Conservation (phyloP, 2,329 filamentous ascomycete species). For the Xylaria sp. region DNA sequence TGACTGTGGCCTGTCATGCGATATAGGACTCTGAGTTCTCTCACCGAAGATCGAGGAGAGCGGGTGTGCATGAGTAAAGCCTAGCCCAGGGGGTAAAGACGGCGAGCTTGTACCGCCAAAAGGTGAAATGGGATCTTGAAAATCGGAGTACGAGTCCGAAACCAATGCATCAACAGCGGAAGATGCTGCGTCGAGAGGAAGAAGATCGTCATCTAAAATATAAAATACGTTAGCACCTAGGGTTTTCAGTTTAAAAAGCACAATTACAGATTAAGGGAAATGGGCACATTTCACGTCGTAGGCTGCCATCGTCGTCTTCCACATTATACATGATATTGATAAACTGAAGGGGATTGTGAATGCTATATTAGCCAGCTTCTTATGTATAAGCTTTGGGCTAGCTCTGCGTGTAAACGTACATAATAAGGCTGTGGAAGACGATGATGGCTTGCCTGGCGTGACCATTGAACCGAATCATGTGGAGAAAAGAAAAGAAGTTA, state of each 20-base stretch:
- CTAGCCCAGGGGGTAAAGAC: conserved; percentile 55
- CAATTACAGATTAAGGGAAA: conserved; percentile 38
- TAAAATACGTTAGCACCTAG: conserved; percentile 49
- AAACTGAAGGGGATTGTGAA: conserved; percentile 48
- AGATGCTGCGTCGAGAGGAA: conserved; percentile 64
- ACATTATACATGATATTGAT: conserved; percentile 48
- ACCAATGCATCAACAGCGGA: conserved; percentile 73
- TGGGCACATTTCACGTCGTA: conserved; percentile 55
- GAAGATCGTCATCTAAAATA: conserved; percentile 66
- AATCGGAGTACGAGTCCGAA: conserved; percentile 55
- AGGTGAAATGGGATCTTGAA: conserved; percentile 26
- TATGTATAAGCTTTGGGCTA: conserved; percentile 44
- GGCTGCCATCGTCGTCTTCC: conserved; percentile 68
- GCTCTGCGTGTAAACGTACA: conserved; percentile 68
- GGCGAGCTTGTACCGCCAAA: conserved; percentile 42
- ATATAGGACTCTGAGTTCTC: conserved; percentile 29
- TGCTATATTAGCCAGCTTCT: conserved; percentile 57
- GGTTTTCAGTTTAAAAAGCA: conserved; percentile 30
- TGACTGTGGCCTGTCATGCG: conserved; percentile 30
- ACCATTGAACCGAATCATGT: conserved; percentile 42
- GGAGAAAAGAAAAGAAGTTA: conserved; percentile 37
- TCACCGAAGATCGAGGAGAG: conserved; percentile 30
- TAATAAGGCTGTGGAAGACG: conserved; percentile 68
- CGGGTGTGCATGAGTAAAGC: conserved; percentile 47
- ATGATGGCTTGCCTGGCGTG: conserved; percentile 71